These are phyloP conservation scores for Xylariaceae sp. DNA, from an alignment of 2,329 filamentous ascomycete species.

Conservation along the genomic window DNA sequence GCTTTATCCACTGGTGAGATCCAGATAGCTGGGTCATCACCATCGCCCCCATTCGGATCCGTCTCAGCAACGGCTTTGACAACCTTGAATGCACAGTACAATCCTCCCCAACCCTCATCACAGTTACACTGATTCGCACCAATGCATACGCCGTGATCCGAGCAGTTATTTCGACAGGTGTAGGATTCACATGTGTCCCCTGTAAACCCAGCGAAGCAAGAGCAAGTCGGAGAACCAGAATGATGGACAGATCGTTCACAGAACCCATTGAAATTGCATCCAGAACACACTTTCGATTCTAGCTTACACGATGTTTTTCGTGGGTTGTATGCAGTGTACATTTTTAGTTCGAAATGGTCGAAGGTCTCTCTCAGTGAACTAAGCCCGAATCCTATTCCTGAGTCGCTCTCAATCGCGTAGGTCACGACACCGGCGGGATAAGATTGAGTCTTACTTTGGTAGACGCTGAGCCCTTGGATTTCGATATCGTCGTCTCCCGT, in stretches of 20 bases:
- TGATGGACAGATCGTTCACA: slow-evolving; percentile 33
- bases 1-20: slow-evolving; percentile 50
- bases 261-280: slow-evolving; percentile 49
- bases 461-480: slow-evolving; percentile 50
- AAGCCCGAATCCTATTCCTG: slow-evolving; percentile 48
- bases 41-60: slow-evolving; percentile 51
- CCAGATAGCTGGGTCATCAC: slow-evolving; percentile 58
- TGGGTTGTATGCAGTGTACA: slow-evolving; percentile 50
- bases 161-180: slow-evolving; percentile 51
- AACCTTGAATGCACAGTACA: slow-evolving; percentile 53
- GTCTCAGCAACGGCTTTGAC: slow-evolving; percentile 52
- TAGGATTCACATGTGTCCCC: slow-evolving; percentile 46
- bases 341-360: slow-evolving; percentile 41
- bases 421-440: slow-evolving; percentile 49
- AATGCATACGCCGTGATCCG: slow-evolving; percentile 49
- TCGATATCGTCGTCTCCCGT: slow-evolving; percentile 51
- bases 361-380: slow-evolving; percentile 48
- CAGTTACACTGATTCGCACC: slow-evolving; percentile 52
- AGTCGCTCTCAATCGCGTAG: slow-evolving; percentile 50
- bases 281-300: slow-evolving; percentile 42
- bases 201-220: slow-evolving; percentile 53
- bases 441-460: slow-evolving; percentile 45
- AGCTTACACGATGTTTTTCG: slow-evolving; percentile 34
- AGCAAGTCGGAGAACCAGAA: slow-evolving; percentile 37
- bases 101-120: slow-evolving; percentile 51